Evolutionary conservation across 192 early-diverging fungal genomes (phyloP).

Genomic region (Obelidium mucronatum): DNA sequence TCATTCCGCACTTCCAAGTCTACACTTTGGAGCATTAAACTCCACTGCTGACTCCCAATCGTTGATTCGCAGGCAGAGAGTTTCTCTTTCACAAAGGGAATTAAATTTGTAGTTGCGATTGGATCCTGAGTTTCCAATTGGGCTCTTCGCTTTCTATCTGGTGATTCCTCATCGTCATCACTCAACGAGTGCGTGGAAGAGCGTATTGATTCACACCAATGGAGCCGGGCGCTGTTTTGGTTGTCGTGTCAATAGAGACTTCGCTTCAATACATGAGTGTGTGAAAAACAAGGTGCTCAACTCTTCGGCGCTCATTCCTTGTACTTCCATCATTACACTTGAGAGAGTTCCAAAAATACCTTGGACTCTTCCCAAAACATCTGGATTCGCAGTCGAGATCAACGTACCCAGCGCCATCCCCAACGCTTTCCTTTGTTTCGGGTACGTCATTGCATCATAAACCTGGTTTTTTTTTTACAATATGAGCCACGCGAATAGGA

Average conservation of each 20-base stretch:
- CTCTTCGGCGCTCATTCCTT: constrained; percentile 66
- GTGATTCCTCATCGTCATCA: constrained; percentile 58
- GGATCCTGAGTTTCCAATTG: constrained; percentile 64
- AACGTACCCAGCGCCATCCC: constrained; percentile 66
- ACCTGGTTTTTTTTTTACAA: too few relatives aligned
- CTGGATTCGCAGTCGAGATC: constrained; percentile 57
- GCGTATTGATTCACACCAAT: constrained; percentile 62
- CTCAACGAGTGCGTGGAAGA: constrained; percentile 55
- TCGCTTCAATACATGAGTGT: too few relatives aligned
- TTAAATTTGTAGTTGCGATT: constrained; percentile 58
- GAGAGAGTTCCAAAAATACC: constrained; percentile 65
- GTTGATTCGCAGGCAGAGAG: constrained; percentile 56
- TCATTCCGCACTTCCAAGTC: constrained; percentile 33
- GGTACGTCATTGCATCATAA: constrained; percentile 78
- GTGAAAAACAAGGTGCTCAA: constrained; percentile 35
- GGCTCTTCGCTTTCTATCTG: constrained; percentile 39
- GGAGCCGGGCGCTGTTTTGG: constrained; percentile 18
- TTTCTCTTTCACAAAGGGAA: constrained; percentile 58
- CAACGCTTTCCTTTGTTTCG: constrained; percentile 70
- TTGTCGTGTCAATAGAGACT: background rate
- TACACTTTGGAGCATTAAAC: constrained; percentile 13
- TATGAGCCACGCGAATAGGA: background rate
- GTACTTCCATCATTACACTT: constrained; percentile 69
- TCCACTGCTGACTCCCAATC: constrained; percentile 51
- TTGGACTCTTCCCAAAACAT: constrained; percentile 55